Evolutionary conservation across 805 yeast genomes (phyloP), one percentile per base, ranked within the genome.

Genomic region (Debaryomyces castellii): DNA sequence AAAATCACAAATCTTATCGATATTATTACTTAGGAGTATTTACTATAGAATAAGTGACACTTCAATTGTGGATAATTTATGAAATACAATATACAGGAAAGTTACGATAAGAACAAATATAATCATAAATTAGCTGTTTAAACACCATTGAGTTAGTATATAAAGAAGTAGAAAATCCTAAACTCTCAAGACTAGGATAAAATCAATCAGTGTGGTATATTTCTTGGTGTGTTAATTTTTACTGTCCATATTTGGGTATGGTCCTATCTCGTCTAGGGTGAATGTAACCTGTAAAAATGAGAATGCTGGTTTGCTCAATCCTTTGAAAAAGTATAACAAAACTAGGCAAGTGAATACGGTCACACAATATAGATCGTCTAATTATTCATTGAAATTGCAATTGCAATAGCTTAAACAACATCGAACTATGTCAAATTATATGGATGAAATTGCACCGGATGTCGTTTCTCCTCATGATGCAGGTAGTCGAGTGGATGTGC

Each of bases 371-470:
- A 20, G 18, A 3, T 21, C 10, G 24, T 20, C 24, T 12, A 12
- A 18, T 35, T n/a, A 35, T 6, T 18, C 10, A 18, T 17, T 20
- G 20, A 35, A 24, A 11, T 35, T 8, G 24, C 12, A 35, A 35
- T 18, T 35, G 14, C 16, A 17, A 16, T 20, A 35, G 38, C 24
- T 20, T 18, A 35, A 33, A 20, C 12, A 21, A 21, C 24, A 10
- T 5, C 22, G 20, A 37, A 30, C 12, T 23, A 53, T 51, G 54
- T 44, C 55, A n/a, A 45, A 47, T n/a, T 60, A 54, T 42, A 47
- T 49, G 51, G 75, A 71, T 46, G 75, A 69, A 45, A 57, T 71
- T 23, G 70, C 76, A 6, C 76, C 76, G 5, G 75, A 71, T 46
- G 67, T 58, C 36, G 61, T 69, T 17, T 52, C 69, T 9, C 63